Base-by-base conservation (phyloP, 331 rosid species). In the Arachis monticola region DNA sequence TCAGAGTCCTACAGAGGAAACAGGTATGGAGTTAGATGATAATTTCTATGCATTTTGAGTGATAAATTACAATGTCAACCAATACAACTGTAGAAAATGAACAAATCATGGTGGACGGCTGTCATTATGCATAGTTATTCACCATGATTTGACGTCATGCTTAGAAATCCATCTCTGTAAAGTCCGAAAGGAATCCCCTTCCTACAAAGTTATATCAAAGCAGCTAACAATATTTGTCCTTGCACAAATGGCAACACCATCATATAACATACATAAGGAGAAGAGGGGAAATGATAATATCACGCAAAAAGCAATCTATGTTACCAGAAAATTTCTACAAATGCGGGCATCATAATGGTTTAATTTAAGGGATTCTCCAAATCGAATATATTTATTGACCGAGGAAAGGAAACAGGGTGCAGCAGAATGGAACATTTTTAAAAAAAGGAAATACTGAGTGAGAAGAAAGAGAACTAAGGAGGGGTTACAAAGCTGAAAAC, bases 401-500 rank as follows among this genome's bases (percentile, higher is more conserved):
- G 41, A 10, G 4, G 8, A 22, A 31, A 42, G 9, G 53, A 82
- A 47, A 72, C 10, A 53, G 35, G 7, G 5, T 30, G 55, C 14
- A 69, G 30, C 56, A 70, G 42, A 70, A 64, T 5, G 42, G 22
- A 60, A 44, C 66, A 27, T 27, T 27, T 27, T 27, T 27, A 1
- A 27, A 27, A 27, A 27, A 27, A 27, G 30, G 30, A 27, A 27
- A 27, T 27, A 27, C 30, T 1, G 30, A 27, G 30, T 27, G 30
- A 27, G 30, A 27, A 27, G 30, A 27, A 27, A 27, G 30, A 27
- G 30, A 27, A 27, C 30, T 45, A 48, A 56, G 41, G 55, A 1
- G 62, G 53, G 56, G 46, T 44, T 35, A 60, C 69, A 72, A 73
- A 44, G 30, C 30, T 27, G 30, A 71, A 53, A 58, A 76, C 68